Conservation (phyloP, 106 monocot species). For the Apostasia ramifera region DNA sequence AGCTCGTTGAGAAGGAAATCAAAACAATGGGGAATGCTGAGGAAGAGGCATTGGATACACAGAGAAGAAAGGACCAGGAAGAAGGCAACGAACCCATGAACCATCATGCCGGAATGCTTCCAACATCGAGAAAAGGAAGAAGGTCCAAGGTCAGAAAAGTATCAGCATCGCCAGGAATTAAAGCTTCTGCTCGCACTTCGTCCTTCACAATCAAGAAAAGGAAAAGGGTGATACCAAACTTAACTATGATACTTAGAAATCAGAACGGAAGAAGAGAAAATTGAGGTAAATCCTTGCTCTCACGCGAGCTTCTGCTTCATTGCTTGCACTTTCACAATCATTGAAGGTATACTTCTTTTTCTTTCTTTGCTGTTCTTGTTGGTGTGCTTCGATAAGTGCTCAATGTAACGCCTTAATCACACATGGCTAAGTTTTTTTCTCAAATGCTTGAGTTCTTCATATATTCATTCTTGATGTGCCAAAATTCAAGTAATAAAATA, state of each 20-base stretch:
- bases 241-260: conserved; percentile 38
- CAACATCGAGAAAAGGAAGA: not conserved
- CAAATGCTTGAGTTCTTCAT: too few species aligned
- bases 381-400: too few species aligned
- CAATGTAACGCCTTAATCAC: too few species aligned
- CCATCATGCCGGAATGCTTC: too few species aligned
- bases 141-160: conserved; percentile 26
- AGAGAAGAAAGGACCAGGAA: not conserved
- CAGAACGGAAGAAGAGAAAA: not conserved
- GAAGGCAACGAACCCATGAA: not conserved
- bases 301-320: not conserved
- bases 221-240: conserved; percentile 43
- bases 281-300: not conserved
- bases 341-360: too few species aligned
- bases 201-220: conserved; percentile 38
- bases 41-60: conserved; percentile 4
- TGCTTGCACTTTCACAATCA: not conserved
- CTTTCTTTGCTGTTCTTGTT: too few species aligned
- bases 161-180: conserved; percentile 20
- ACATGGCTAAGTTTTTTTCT: too few species aligned
- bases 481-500: too few species aligned
- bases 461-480: too few species aligned
- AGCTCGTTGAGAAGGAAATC: conserved; percentile 25
- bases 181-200: conserved; percentile 24
- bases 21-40: conserved; percentile 19